Percentiles rank a stretch among this genome's conserved stretches.
These are phyloP conservation scores for Pelargonium citronellum DNA, from an alignment of 441 rosid species.

Conservation along the genomic window DNA sequence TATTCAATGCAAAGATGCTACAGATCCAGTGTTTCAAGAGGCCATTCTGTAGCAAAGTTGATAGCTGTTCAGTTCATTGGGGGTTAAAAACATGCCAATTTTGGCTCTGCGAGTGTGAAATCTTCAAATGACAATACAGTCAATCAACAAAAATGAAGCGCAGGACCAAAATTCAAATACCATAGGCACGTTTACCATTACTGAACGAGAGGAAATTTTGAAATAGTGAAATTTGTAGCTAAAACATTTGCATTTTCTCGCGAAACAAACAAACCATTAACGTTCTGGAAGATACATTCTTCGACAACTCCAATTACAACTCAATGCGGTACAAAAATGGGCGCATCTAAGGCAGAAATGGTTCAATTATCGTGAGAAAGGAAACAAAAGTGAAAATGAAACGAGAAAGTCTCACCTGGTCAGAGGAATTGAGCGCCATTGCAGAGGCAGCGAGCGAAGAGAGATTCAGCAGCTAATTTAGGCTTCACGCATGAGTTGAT, in stretches of 20 bases:
- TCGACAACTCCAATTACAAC: neutral
- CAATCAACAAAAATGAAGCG: neutral
- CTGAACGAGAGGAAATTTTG: no score
- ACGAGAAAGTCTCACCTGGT: constrained; percentile 32
- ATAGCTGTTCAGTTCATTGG: no score
- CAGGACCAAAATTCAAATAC: neutral
- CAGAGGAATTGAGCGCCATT: constrained; percentile 29
- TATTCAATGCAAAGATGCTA: neutral
- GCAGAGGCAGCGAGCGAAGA: constrained; percentile 15
- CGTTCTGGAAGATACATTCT: no score
- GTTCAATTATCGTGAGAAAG: neutral
- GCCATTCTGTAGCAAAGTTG: neutral
- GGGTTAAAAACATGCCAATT: no score
- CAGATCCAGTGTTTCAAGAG: constrained; percentile 9
- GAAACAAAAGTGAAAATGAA: neutral
- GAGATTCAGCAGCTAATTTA: neutral
- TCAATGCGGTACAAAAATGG: neutral
- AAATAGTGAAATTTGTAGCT: no score
- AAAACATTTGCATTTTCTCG: neutral
- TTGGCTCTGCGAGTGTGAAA: neutral
- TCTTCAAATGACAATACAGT: neutral
- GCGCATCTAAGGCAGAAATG: neutral
- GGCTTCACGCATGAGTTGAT: neutral
- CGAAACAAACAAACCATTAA: neutral
- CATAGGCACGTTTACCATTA: neutral